Base-by-base conservation (phyloP, 495 filamentous ascomycete species). In the Penicillium lagena region DNA sequence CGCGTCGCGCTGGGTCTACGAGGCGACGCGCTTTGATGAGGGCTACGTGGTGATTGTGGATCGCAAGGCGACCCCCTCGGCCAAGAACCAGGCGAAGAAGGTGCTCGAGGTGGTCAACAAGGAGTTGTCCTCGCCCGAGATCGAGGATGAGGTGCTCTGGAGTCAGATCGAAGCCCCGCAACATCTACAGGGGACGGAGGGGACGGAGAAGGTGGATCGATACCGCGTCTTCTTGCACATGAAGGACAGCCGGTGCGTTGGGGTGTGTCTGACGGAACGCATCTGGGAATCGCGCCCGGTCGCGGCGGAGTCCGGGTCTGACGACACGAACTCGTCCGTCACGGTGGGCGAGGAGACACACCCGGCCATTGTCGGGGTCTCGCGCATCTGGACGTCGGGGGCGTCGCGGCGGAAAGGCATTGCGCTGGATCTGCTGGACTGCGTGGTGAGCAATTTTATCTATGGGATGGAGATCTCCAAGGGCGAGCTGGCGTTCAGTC, bases 371-470 rank as follows among this genome's bases (percentile, higher is more conserved):
- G 67, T 87, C 34, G 83, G 83, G 2, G 73, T 87, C 33, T 79
- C 82, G n/a, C 78, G 83, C 9, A 85, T 87, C 48, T 87, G 83
- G 83, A 83, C 79, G 6, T 85, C 81, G 10, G 75, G 71, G 9
- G 62, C 73, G 12, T 75, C 77, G 37, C 72, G 83, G 35, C 60
- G 78, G 27, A 70, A 74, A 55, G 82, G 82, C 9, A 73, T 87
- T 41, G 85, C 82, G 4, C 66, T 70, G 47, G 73, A 73, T 47
- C 56, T 88, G 40, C 49, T 88, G 40, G 79, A 87, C 39, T 76
- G 73, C 46, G 80, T 81, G 39, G 67, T 78, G 42, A 72, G 66
- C 49, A 76, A 78, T 49, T 84, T 82, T 54, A 77, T 85, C 33
- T 83, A 83, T 54, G 82, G 82, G 0, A 76, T 84, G 71, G 72